These are phyloP conservation scores for Globisporangium uncinulatum DNA, from an alignment of 352 stramenopile species.

Conservation along the genomic window DNA sequence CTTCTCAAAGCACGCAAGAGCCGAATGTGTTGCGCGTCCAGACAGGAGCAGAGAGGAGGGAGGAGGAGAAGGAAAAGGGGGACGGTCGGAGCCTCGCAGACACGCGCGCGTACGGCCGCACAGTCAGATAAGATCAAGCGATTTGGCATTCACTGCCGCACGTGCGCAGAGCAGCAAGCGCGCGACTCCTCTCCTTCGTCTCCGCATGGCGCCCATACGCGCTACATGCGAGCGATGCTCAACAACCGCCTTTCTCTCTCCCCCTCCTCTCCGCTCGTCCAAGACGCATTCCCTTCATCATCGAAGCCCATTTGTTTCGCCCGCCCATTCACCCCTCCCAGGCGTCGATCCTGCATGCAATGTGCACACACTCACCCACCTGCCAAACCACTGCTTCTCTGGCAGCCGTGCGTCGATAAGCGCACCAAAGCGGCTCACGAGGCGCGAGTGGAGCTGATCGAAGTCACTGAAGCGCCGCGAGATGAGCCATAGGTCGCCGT, in stretches of 20 bases:
- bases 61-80: not conserved
- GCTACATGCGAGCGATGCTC: constrained; percentile 18
- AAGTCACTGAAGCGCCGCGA: constrained; percentile 85
- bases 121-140: constrained; percentile 87
- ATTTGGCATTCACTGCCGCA: constrained; percentile 74
- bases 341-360: no score
- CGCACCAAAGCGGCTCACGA: constrained; percentile 67
- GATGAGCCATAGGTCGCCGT: constrained; percentile 77
- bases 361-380: constrained; percentile 22
- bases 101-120: constrained; percentile 5
- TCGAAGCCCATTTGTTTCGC: constrained; percentile 12
- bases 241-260: constrained; percentile 3
- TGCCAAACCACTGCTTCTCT: constrained; percentile 86
- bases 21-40: constrained; percentile 1
- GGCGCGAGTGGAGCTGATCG: constrained; percentile 75
- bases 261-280: constrained; percentile 2
- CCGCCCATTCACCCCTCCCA: not conserved
- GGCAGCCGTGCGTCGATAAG: constrained; percentile 64
- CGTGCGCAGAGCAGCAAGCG: no score
- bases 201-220: constrained; percentile 6
- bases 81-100: not conserved
- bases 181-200: constrained; percentile 39
- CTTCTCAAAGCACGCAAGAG: not conserved
- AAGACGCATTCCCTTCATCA: constrained; percentile 32
- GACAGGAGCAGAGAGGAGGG: constrained; percentile 4